A percentile compares a stretch with the other conserved stretches of the same genome.
These are phyloP conservation scores for Suhomyces canberraensis DNA, from an alignment of 805 yeast species.

Conservation along the genomic window DNA sequence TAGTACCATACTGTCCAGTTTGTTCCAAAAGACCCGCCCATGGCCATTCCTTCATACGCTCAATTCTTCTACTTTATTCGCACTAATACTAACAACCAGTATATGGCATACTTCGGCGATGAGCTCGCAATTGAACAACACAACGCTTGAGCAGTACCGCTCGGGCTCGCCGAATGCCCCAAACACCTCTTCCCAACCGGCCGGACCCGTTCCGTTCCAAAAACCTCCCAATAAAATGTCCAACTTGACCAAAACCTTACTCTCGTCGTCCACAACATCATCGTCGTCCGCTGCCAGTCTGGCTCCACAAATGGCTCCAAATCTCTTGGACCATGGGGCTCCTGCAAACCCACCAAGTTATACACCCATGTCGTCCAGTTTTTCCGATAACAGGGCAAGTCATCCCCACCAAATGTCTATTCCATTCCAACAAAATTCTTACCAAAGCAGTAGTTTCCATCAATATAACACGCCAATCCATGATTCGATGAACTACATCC, in stretches of 20 bases:
- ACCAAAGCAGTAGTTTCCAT: constrained; percentile 6
- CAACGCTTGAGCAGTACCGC: constrained; percentile 3
- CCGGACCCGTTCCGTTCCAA: constrained; percentile 1
- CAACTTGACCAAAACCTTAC: constrained; percentile 32
- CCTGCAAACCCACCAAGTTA: constrained; percentile 14
- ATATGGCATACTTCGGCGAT: too few relatives aligned
- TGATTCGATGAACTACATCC: constrained; percentile 28
- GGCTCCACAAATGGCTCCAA: constrained; percentile 3
- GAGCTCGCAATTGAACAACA: constrained; percentile 3
- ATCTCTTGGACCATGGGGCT: constrained; percentile 1
- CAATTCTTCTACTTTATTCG: too few relatives aligned
- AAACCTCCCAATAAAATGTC: constrained; percentile 17
- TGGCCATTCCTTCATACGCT: too few relatives aligned
- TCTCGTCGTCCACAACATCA: constrained; percentile 15
- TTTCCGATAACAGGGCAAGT: constrained; percentile 3
- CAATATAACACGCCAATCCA: constrained; percentile 8
- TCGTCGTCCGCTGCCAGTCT: constrained; percentile 4
- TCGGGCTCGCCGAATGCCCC: constrained; percentile 1
- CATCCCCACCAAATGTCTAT: constrained; percentile 5
- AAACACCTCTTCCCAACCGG: background rate
- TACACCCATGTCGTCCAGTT: constrained; percentile 12
- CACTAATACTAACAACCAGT: too few relatives aligned
- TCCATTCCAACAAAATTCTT: constrained; percentile 7
- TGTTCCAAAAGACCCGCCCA: too few relatives aligned
- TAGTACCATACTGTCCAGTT: too few relatives aligned